phyloP scores from a whole-genome alignment of 2,329 filamentous ascomycete species.

The Pseudocercospora crystallina region DNA sequence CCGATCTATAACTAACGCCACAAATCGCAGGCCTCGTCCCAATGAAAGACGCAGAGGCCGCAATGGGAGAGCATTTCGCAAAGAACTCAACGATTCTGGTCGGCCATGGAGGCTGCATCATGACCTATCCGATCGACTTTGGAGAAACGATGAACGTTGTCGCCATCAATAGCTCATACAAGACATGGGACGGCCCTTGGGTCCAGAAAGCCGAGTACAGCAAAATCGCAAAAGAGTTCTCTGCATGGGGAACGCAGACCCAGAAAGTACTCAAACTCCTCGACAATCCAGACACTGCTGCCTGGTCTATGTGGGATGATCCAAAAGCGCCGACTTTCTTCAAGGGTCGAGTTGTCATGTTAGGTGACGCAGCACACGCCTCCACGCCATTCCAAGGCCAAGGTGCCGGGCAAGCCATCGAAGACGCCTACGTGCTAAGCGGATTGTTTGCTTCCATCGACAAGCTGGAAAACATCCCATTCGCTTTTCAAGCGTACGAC shows the following conservation, averaged over 20 bases:
- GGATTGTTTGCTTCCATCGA: slow-evolving; percentile 52
- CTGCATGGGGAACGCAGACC: slow-evolving; percentile 37
- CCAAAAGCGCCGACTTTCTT: slow-evolving; percentile 57
- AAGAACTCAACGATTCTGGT: slow-evolving; percentile 44
- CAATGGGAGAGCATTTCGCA: slow-evolving; percentile 34
- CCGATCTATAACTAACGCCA: slow-evolving; percentile 53
- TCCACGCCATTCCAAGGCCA: slow-evolving; percentile 53
- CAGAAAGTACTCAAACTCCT: slow-evolving; percentile 41
- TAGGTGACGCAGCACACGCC: slow-evolving; percentile 68
- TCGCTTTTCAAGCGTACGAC: slow-evolving; percentile 5
- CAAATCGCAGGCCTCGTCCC: slow-evolving; percentile 47
- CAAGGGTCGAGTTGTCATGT: slow-evolving; percentile 53
- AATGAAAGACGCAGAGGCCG: slow-evolving; percentile 44
- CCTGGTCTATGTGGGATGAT: slow-evolving; percentile 65
- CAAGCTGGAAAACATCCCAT: slow-evolving; percentile 44
- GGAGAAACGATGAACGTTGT: slow-evolving; percentile 51
- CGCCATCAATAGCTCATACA: slow-evolving; percentile 41
- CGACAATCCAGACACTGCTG: slow-evolving; percentile 44
- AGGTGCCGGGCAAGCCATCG: slow-evolving; percentile 63
- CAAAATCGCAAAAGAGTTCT: slow-evolving; percentile 39
- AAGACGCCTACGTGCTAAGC: slow-evolving; percentile 61
- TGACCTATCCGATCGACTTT: slow-evolving; percentile 49
- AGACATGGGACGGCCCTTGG: slow-evolving; percentile 40
- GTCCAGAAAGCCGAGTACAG: slow-evolving; percentile 39
- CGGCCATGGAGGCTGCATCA: slow-evolving; percentile 43